Evolutionary conservation across 768 basidiomycete genomes (phyloP), one percentile per base, ranked within the genome.

Genomic region (Hygrocybe coccinea): DNA sequence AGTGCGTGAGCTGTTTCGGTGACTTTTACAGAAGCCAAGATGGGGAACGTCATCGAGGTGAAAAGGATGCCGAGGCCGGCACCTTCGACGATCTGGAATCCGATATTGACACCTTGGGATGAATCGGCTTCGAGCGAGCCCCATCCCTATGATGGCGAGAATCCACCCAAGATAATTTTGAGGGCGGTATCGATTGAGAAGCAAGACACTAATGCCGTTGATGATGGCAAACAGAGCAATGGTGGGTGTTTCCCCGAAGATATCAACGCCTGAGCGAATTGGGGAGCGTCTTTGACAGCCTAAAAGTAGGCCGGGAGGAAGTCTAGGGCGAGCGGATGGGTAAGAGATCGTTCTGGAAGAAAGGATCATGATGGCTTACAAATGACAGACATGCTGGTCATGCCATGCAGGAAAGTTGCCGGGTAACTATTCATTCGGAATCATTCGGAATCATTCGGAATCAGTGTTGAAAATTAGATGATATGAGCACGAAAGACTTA

Each of bases 231-330:
- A 54, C 1, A 78, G 77, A 0, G 76, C 73, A 15, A 75, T 62
- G 15, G 65, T 52, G 33, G 76, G 66, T 2, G 68, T 62, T 12
- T 57, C 34, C 0, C 65, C 64, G 37, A 80, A 69, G 7, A 73
- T 19, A 33, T 73, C 65, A 11, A 77, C 66, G 1, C 76, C 75
- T 5, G 71, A 69, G 0, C 63, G 66, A 36, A 75, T 59, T 0
- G 79, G n/a, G n/a, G n/a, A n/a, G n/a, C n/a, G n/a, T n/a, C n/a
- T n/a, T n/a, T n/a, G n/a, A n/a, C n/a, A n/a, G 76, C 77, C 60
- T 80, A 79, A 64, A 74, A 79, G 58, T 74, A 79, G 6, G 76
- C 73, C 11, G 76, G 75, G 1, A 79, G 55, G 58, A 74, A 79
- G 56, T 69, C 61, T 65, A 45, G 7, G 36, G 41, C 34, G 56